Percentiles rank a stretch among this genome's conserved stretches.
Evolutionary conservation across 805 yeast genomes (phyloP).

Genomic region (Zygotorulaspora sp.): DNA sequence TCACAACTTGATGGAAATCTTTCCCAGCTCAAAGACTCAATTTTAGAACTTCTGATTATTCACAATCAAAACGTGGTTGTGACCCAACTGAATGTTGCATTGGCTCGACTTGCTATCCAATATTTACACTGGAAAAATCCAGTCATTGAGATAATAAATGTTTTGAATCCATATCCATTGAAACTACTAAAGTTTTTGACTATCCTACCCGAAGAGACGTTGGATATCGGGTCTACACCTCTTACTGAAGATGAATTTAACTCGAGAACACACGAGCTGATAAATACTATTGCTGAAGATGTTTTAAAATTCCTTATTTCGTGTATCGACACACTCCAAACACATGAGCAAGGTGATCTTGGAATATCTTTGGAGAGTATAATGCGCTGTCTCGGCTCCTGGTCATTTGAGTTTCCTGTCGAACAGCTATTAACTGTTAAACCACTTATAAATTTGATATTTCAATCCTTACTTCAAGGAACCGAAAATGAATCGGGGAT

Average conservation of each 20-base stretch:
- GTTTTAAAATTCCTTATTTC: constrained; percentile 61
- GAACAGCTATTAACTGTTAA: constrained; percentile 58
- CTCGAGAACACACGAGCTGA: constrained; percentile 55
- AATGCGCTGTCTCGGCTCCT: constrained; percentile 74
- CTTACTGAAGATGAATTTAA: constrained; percentile 78
- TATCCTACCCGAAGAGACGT: constrained; percentile 86
- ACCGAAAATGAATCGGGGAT: constrained; percentile 39
- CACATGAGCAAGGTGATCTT: constrained; percentile 34
- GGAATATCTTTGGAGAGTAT: constrained; percentile 37
- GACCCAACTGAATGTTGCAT: constrained; percentile 75
- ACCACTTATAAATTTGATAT: constrained; percentile 64
- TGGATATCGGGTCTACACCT: constrained; percentile 71
- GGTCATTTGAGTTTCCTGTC: constrained; percentile 86
- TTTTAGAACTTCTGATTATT: constrained; percentile 52
- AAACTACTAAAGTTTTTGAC: constrained; percentile 70
- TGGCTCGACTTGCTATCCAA: constrained; percentile 81
- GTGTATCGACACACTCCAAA: constrained; percentile 30
- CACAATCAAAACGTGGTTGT: constrained; percentile 60
- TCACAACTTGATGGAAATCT: constrained; percentile 61
- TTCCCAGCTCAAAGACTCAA: constrained; percentile 58
- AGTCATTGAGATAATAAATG: constrained; percentile 56
- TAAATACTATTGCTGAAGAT: constrained; percentile 60
- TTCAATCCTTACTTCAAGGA: constrained; percentile 53
- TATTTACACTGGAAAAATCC: constrained; percentile 68
- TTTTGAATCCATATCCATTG: constrained; percentile 40